Percentiles rank a stretch among this genome's conserved stretches.
Evolutionary conservation across 805 yeast genomes (phyloP).

Genomic region (Yueomyces sp.): DNA sequence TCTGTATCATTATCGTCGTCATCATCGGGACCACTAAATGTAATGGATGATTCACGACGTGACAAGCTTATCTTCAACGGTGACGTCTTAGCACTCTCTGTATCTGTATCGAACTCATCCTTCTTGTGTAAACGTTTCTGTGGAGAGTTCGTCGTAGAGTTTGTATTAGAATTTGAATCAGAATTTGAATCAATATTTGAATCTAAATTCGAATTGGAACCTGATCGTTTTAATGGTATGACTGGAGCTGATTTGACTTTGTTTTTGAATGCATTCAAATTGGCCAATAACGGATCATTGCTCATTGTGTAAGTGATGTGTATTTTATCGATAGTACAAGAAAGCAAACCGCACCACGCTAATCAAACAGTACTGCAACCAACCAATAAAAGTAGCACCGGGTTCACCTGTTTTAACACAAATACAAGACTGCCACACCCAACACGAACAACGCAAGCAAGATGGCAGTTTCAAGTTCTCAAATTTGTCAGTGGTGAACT

Average conservation of each 20-base stretch:
- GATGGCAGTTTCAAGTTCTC: too few relatives aligned
- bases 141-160: neutral
- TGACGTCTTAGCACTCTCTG: conserved; percentile 1
- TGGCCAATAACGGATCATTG: conserved; percentile 34
- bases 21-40: conserved; percentile 10
- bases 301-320: neutral
- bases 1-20: conserved; percentile 13
- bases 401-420: too few relatives aligned
- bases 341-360: too few relatives aligned
- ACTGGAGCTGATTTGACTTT: conserved; percentile 47
- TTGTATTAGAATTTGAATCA: neutral
- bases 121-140: neutral
- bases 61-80: conserved; percentile 1
- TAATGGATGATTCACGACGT: conserved; percentile 1
- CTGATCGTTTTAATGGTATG: conserved; percentile 18
- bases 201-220: neutral
- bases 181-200: neutral
- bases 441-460: too few relatives aligned
- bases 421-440: too few relatives aligned
- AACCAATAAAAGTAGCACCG: too few relatives aligned
- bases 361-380: too few relatives aligned
- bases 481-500: too few relatives aligned
- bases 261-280: conserved; percentile 52
- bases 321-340: neutral
- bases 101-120: neutral